Percentiles rank a stretch among this genome's conserved stretches.
phyloP scores from a whole-genome alignment of 306 rosid species.

The Lathyrus aphaca region DNA sequence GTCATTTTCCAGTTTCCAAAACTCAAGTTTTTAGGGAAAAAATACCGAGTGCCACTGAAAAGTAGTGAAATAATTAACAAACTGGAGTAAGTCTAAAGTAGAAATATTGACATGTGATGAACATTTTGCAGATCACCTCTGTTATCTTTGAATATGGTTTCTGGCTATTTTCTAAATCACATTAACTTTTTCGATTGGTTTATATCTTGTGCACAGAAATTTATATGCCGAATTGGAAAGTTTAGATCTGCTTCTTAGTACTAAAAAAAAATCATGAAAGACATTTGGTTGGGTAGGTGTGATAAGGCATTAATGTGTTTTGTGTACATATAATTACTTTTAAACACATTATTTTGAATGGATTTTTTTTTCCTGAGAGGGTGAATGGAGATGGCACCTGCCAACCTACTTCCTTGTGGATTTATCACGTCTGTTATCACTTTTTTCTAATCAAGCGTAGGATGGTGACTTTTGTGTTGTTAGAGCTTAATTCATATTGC shows the following conservation, averaged over 20 bases:
- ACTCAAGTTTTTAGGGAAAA: conserved; percentile 6
- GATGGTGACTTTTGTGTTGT: neutral
- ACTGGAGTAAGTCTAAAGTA: conserved; percentile 8
- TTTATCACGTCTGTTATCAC: neutral
- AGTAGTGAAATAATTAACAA: conserved; percentile 30
- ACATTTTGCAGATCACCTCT: conserved; percentile 14
- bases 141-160: conserved; percentile 14
- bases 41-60: neutral
- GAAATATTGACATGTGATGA: conserved; percentile 13
- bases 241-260: conserved; percentile 20
- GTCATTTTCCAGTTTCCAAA: conserved; percentile 1
- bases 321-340: neutral
- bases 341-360: conserved; percentile 17
- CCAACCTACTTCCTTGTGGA: conserved; percentile 25
- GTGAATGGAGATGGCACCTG: conserved; percentile 25
- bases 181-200: conserved; percentile 27
- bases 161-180: conserved; percentile 18
- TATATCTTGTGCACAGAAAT: neutral
- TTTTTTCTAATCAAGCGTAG: conserved; percentile 11
- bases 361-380: conserved; percentile 4
- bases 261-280: conserved; percentile 10
- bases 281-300: neutral
- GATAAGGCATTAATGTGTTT: neutral
- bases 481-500: conserved; percentile 27
- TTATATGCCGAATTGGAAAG: conserved; percentile 5